Base-by-base conservation (phyloP, 2,329 filamentous ascomycete species). In the Scytalidium lignicola region DNA sequence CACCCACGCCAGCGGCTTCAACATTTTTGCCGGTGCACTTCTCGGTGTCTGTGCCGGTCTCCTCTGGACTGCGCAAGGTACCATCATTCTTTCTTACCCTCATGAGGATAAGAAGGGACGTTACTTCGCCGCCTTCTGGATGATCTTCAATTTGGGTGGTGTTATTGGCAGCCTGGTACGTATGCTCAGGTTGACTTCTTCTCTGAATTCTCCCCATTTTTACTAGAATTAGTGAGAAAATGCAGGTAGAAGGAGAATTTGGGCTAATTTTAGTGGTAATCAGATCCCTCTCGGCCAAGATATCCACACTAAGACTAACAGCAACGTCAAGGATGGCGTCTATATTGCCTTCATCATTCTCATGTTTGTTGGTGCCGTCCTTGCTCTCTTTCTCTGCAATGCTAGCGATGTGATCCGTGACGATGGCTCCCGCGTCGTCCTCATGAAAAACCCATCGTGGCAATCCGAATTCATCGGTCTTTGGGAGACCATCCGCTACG, bases 361-460 rank as follows among this genome's bases (percentile, higher is more conserved):
- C 58, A 93, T 90, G 73, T 74, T 86, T 47, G 57, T 78, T 42
- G 89, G 89, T 42, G 87, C 87, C 52, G 58, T 80, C 13, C 72
- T 95, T 2, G 80, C 86, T 23, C 81, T 88, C 62, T 72, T 76
- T 39, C 77, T 95, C 3, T 82, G 82, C 60, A 82, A 93, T 60
- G 86, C 87, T 32, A 79, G 79, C 58, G 78, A 82, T 48, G 79
- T 96, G 54, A 72, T 88, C 56, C 88, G 90, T 53, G 74, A 78
- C 32, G 89, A 96, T 64, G 88, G 89, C 51, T 86, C 86, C 50
- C 79, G 82, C 51, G 83, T 95, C 63, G 90, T 95, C 54, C 70
- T 91, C 54, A 95, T 92, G 86, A 92, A 93, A 74, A 88, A 95
- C 68, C 90, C 90, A 3, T 88, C 86, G 46, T 95, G 88, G 87